phyloP scores from a whole-genome alignment of 345 rosid species.

The Rhizophora mangle region DNA sequence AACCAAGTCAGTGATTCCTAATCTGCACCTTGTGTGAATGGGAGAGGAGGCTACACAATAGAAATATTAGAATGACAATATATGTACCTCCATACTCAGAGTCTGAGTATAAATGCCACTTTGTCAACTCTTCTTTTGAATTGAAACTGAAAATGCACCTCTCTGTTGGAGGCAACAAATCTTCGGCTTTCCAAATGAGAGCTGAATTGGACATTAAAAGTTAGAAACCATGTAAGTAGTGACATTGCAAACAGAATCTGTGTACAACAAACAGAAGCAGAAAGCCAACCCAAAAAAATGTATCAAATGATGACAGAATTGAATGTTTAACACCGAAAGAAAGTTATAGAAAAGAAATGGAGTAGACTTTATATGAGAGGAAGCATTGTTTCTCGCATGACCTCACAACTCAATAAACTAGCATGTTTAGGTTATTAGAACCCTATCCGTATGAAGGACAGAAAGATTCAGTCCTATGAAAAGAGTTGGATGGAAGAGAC shows the following conservation, averaged over 20 bases:
- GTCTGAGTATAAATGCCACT: constrained; percentile 92
- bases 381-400: not conserved
- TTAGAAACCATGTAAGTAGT: not conserved
- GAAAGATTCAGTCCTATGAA: not conserved
- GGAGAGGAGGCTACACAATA: too few relatives aligned
- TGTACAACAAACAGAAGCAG: not conserved
- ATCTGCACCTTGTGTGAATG: too few relatives aligned
- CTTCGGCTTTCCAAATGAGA: constrained; percentile 81
- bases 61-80: too few relatives aligned
- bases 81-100: constrained; percentile 83
- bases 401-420: not conserved
- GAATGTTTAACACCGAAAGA: not conserved
- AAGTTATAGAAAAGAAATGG: not conserved
- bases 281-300: not conserved
- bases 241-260: not conserved
- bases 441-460: not conserved
- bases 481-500: not conserved
- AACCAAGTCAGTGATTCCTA: too few relatives aligned
- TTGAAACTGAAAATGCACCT: constrained; percentile 63
- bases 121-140: constrained; percentile 72
- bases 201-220: constrained; percentile 38
- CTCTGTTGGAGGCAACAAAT: constrained; percentile 76
- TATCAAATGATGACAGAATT: not conserved
- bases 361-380: not conserved
- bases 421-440: not conserved